These are phyloP conservation scores for Speleostelium caveatum DNA, from an alignment of 78 protist genomes.

Conservation along the genomic window DNA sequence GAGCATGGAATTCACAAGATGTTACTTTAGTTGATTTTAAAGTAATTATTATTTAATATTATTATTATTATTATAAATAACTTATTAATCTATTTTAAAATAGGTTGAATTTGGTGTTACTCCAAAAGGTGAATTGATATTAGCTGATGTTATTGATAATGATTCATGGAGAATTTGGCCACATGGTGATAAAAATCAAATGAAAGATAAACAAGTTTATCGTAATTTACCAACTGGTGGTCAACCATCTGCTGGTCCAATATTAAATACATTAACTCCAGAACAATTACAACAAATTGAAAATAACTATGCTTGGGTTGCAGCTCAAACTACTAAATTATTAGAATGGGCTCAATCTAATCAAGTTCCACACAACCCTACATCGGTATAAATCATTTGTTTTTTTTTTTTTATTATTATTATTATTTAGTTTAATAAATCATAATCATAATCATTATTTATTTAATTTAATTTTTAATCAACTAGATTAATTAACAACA, in stretches of 20 bases:
- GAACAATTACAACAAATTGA: constrained; percentile 40
- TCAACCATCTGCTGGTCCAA: constrained; percentile 25
- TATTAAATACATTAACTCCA: constrained; percentile 16
- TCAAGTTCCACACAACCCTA: not conserved
- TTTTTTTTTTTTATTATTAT: not conserved
- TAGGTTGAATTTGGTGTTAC: constrained; percentile 84
- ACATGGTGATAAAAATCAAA: constrained; percentile 55
- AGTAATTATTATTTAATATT: constrained; percentile 42
- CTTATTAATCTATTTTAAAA: not conserved
- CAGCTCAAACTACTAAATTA: constrained; percentile 35
- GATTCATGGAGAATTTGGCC: constrained; percentile 84
- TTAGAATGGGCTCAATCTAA: constrained; percentile 19
- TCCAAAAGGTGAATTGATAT: constrained; percentile 40
- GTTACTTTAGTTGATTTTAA: constrained; percentile 71
- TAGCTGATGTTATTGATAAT: constrained; percentile 82
- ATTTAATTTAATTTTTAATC: not conserved
- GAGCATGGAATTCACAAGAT: constrained; percentile 74
- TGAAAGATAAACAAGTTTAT: constrained; percentile 77
- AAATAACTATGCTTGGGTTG: constrained; percentile 73
- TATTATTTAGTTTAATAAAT: not conserved
- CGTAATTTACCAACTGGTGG: constrained; percentile 35
- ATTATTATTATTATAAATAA: not conserved
- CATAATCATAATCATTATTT: not conserved
- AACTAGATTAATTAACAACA: not conserved
- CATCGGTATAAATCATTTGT: constrained; percentile 38